A percentile compares a stretch with the other conserved stretches of the same genome.
Conservation (phyloP, 1,139 yeast genomes). For the Geotrichum klebahnii region DNA sequence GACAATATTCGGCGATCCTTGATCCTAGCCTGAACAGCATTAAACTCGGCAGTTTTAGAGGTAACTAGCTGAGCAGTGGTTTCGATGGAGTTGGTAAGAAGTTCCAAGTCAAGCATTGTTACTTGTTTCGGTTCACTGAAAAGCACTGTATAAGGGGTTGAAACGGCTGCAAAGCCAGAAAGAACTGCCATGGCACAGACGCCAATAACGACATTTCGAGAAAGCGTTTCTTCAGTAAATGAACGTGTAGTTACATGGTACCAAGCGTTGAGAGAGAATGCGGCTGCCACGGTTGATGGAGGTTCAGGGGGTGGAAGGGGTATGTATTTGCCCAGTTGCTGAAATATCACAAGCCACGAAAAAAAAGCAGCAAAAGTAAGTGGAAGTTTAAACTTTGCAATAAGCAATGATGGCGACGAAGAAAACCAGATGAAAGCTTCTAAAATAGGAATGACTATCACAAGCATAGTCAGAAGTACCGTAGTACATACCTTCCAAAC, state of each 20-base stretch:
- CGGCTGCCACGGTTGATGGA: not conserved
- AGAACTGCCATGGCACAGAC: constrained; percentile 65
- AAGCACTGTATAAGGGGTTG: constrained; percentile 54
- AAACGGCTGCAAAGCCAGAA: constrained; percentile 70
- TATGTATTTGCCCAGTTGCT: constrained; percentile 35
- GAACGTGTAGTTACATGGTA: constrained; percentile 33
- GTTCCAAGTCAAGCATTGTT: constrained; percentile 37
- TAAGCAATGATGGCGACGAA: constrained; percentile 12
- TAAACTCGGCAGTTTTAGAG: constrained; percentile 25
- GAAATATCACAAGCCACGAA: constrained; percentile 36
- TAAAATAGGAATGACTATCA: constrained; percentile 38
- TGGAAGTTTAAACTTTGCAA: constrained; percentile 18
- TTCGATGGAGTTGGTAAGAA: constrained; percentile 38
- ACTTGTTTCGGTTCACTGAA: constrained; percentile 31
- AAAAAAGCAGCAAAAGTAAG: constrained; percentile 28
- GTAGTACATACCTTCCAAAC: constrained; percentile 40
- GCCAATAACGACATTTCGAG: constrained; percentile 66
- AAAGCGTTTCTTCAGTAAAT: constrained; percentile 41
- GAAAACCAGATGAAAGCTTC: constrained; percentile 29
- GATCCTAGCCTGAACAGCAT: constrained; percentile 17
- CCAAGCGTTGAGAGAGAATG: constrained; percentile 12
- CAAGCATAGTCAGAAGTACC: constrained; percentile 35
- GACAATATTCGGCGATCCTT: constrained; percentile 26
- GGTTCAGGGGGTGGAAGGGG: constrained; percentile 32
- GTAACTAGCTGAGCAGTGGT: constrained; percentile 39